These are phyloP conservation scores for Protomyces inouyei DNA, from an alignment of 1,139 yeast species.

Conservation along the genomic window DNA sequence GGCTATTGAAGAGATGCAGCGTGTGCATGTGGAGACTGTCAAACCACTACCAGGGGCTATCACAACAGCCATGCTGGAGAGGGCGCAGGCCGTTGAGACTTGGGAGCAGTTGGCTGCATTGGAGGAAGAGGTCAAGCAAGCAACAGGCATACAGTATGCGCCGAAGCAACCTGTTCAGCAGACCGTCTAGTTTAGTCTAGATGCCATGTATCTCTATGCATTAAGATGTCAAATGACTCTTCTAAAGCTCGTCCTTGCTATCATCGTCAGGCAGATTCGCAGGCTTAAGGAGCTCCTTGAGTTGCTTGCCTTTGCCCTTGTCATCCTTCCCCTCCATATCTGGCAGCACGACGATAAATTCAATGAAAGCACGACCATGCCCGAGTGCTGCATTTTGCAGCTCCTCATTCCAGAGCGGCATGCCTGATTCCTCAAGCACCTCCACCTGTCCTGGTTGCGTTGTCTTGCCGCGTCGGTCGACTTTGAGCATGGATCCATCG, in stretches of 20 bases:
- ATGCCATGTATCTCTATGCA: background rate
- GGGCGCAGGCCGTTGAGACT: background rate
- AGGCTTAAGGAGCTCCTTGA: background rate
- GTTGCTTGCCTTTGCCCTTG: background rate
- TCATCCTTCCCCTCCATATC: background rate
- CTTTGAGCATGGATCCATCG: conserved; percentile 51
- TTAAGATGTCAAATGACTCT: background rate
- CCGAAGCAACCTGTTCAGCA: background rate
- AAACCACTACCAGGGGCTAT: background rate
- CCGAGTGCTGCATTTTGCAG: conserved; percentile 8
- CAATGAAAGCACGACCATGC: conserved; percentile 22
- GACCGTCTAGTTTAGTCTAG: background rate
- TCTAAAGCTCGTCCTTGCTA: background rate
- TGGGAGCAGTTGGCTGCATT: background rate
- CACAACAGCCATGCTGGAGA: background rate
- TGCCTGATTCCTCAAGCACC: conserved; percentile 65
- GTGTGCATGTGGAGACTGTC: background rate
- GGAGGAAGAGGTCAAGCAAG: background rate
- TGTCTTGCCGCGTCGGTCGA: conserved; percentile 52
- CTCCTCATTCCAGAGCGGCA: conserved; percentile 52
- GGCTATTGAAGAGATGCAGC: background rate
- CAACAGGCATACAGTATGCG: background rate
- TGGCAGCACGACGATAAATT: conserved; percentile 24
- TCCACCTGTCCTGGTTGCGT: conserved; percentile 69
- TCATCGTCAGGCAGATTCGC: background rate